Evolutionary conservation across 2,329 filamentous ascomycete genomes (phyloP).

Genomic region (Paecilomyces sp.): DNA sequence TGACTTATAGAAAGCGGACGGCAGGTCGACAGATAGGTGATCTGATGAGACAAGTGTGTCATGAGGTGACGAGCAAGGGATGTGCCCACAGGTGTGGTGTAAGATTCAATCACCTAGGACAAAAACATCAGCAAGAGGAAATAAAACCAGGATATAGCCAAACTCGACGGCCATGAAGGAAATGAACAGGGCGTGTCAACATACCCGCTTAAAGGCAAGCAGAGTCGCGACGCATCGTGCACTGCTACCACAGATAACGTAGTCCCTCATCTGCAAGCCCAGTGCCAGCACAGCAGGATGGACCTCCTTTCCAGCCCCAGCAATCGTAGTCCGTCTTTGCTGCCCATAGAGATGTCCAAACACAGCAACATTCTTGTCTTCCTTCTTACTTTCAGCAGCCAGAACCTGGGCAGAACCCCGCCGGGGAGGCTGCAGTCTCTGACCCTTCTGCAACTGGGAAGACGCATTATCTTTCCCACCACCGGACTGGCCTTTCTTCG

Average conservation of each 20-base stretch:
- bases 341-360: constrained; percentile 80
- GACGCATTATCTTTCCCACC: constrained; percentile 14
- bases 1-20: constrained; percentile 95
- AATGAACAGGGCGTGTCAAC: constrained; percentile 12
- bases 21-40: constrained; percentile 87
- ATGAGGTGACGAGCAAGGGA: constrained; percentile 87
- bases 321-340: constrained; percentile 59
- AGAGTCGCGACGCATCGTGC: constrained; percentile 82
- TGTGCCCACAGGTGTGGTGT: constrained; percentile 76
- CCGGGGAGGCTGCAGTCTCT: constrained; percentile 21
- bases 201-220: constrained; percentile 78
- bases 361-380: constrained; percentile 62
- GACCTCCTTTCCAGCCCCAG: constrained; percentile 61
- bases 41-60: constrained; percentile 87
- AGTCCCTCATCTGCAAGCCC: constrained; percentile 84
- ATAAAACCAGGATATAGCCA: background rate
- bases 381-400: constrained; percentile 44
- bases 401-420: constrained; percentile 30
- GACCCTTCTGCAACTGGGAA: constrained; percentile 21
- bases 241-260: constrained; percentile 82
- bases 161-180: background rate
- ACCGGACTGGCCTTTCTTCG: constrained; percentile 24
- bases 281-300: constrained; percentile 79
- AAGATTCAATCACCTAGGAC: constrained; percentile 76
- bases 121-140: constrained; percentile 7